phyloP scores from a whole-genome alignment of 345 rosid genomes.

The Iberis pinnata region DNA sequence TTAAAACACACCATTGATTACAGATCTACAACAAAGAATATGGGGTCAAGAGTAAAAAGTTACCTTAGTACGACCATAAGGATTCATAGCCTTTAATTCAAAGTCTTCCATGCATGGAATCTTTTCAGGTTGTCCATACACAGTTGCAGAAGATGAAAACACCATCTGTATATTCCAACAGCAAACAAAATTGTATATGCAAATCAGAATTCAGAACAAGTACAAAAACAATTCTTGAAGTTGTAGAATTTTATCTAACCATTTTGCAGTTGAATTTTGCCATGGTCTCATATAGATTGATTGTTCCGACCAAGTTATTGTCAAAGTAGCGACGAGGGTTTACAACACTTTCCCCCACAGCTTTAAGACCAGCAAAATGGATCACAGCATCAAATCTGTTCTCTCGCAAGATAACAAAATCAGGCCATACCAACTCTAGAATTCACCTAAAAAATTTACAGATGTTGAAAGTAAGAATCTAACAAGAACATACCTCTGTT shows the following conservation, averaged over 20 bases:
- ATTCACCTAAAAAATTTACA: background rate
- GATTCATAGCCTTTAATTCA: constrained; percentile 70
- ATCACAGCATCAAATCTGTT: constrained; percentile 84
- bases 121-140: constrained; percentile 88
- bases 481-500: constrained; percentile 40
- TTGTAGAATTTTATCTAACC: constrained; percentile 27
- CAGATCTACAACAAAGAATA: no score
- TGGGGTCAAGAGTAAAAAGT: background rate
- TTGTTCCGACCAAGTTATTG: constrained; percentile 67
- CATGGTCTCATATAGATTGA: constrained; percentile 65
- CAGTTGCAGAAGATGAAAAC: constrained; percentile 94
- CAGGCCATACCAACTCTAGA: constrained; percentile 1
- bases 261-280: constrained; percentile 64
- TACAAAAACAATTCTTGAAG: background rate
- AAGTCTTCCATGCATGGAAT: constrained; percentile 78
- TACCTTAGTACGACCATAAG: constrained; percentile 95
- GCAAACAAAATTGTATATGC: background rate
- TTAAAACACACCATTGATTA: background rate
- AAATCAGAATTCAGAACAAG: background rate
- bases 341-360: constrained; percentile 79
- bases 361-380: constrained; percentile 91
- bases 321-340: constrained; percentile 80
- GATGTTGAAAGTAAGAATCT: background rate
- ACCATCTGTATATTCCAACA: constrained; percentile 51
- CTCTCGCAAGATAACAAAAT: constrained; percentile 15